phyloP scores from a whole-genome alignment of 2,329 filamentous ascomycete species.

The Sarocladium oryzae region DNA sequence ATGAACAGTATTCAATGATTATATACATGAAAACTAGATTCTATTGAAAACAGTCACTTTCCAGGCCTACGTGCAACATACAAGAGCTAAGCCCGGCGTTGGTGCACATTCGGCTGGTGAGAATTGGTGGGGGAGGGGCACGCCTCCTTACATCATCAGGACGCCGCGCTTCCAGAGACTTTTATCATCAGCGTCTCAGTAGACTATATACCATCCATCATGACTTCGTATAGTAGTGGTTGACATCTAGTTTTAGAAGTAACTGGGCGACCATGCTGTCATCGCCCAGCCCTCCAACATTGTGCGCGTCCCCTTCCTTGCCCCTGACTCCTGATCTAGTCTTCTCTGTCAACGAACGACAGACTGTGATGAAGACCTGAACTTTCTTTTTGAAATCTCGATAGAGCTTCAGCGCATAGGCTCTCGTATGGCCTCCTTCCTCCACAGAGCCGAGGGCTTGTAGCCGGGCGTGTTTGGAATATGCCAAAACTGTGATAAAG shows the following conservation, averaged over 20 bases:
- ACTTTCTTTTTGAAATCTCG: constrained; percentile 63
- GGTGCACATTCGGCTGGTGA: no score
- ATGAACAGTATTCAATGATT: no score
- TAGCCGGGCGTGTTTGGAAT: constrained; percentile 49
- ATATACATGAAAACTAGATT: no score
- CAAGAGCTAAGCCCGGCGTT: no score
- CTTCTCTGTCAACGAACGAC: constrained; percentile 60
- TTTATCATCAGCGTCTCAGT: no score
- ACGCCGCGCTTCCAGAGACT: no score
- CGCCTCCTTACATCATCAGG: no score
- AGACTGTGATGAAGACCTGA: constrained; percentile 68
- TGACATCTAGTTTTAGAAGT: constrained; percentile 65
- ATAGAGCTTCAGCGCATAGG: constrained; percentile 44
- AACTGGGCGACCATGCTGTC: constrained; percentile 63
- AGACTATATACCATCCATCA: no score
- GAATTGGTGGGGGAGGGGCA: no score
- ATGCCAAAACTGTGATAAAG: constrained; percentile 64
- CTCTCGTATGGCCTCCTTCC: constrained; percentile 18
- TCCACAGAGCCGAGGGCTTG: constrained; percentile 19
- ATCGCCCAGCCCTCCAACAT: constrained; percentile 26
- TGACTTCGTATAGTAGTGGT: constrained; percentile 49
- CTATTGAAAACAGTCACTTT: no score
- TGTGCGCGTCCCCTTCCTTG: constrained; percentile 16
- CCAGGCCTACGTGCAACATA: no score
- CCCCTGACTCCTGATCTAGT: constrained; percentile 29